phyloP scores from a whole-genome alignment of 73 alveolate genomes.

The Paramecium sexaurelia region DNA sequence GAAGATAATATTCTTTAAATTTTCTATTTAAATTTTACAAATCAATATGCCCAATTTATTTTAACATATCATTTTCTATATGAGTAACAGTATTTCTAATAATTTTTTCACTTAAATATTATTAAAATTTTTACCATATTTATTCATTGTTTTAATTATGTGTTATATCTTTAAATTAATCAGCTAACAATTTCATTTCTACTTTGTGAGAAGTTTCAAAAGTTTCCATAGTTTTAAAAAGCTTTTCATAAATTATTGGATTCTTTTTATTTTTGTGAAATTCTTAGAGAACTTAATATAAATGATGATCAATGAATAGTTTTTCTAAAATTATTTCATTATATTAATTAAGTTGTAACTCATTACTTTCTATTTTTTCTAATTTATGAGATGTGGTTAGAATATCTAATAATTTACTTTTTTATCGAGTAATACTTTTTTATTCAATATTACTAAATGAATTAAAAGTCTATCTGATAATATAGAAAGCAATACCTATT shows the following conservation, averaged over 20 bases:
- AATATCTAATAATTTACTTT: background rate
- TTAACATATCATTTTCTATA: background rate
- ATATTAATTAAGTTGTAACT: background rate
- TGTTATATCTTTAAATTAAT: background rate
- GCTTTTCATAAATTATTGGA: background rate
- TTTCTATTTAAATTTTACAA: background rate
- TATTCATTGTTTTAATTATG: background rate
- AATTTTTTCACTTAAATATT: background rate
- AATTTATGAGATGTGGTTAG: background rate
- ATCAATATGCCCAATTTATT: background rate
- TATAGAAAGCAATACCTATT: background rate
- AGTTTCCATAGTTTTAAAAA: background rate
- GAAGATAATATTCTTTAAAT: slow-evolving; percentile 17
- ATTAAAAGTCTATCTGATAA: background rate
- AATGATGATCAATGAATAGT: background rate
- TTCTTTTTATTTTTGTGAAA: background rate
- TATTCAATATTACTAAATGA: background rate
- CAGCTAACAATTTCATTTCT: slow-evolving; percentile 20
- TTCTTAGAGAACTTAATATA: background rate
- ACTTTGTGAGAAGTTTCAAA: background rate
- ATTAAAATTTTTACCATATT: background rate
- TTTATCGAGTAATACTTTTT: background rate
- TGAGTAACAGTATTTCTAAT: background rate
- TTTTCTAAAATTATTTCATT: background rate
- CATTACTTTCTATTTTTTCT: background rate